Evolutionary conservation across 164 flowering plant genomes (phyloP).

Genomic region (Umbilicus rupestris): DNA sequence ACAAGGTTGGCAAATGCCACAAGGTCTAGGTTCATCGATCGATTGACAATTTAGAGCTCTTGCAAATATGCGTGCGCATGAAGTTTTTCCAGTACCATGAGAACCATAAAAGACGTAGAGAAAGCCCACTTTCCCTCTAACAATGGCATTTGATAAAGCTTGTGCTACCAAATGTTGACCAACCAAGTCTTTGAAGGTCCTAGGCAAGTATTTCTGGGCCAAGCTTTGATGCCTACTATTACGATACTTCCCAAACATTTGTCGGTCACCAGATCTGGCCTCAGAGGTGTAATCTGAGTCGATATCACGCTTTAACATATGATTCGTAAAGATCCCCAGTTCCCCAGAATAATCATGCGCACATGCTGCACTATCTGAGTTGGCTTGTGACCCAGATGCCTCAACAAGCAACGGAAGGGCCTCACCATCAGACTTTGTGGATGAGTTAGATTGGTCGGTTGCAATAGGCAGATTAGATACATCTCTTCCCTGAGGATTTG

Average conservation of each 20-base stretch:
- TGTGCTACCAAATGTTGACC: conserved; percentile 85
- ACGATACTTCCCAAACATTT: conserved; percentile 21
- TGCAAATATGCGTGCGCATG: conserved; percentile 87
- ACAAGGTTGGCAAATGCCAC: conserved; percentile 83
- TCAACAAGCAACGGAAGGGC: conserved; percentile 74
- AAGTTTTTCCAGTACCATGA: conserved; percentile 96
- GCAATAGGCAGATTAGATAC: conserved; percentile 30
- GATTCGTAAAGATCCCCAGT: conserved; percentile 76
- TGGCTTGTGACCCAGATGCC: conserved; percentile 58
- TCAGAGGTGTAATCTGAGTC: conserved; percentile 82
- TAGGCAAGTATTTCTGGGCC: conserved; percentile 87
- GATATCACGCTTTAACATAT: conserved; percentile 38
- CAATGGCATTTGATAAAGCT: conserved; percentile 91
- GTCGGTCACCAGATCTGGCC: conserved; percentile 43
- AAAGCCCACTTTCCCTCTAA: conserved; percentile 58
- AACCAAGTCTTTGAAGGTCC: conserved; percentile 75
- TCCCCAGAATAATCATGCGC: conserved; percentile 78
- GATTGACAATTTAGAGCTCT: conserved; percentile 86
- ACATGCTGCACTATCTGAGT: conserved; percentile 62
- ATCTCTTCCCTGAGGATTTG: conserved; percentile 28
- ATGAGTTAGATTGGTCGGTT: conserved; percentile 49
- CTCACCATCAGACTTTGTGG: conserved; percentile 54
- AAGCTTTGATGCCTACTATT: conserved; percentile 60
- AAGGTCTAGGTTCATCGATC: conserved; percentile 64
- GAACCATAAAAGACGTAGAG: conserved; percentile 92